Evolutionary conservation across 306 rosid species (phyloP), one percentile per base, ranked within the genome.

Genomic region (Nissolia schottii): DNA sequence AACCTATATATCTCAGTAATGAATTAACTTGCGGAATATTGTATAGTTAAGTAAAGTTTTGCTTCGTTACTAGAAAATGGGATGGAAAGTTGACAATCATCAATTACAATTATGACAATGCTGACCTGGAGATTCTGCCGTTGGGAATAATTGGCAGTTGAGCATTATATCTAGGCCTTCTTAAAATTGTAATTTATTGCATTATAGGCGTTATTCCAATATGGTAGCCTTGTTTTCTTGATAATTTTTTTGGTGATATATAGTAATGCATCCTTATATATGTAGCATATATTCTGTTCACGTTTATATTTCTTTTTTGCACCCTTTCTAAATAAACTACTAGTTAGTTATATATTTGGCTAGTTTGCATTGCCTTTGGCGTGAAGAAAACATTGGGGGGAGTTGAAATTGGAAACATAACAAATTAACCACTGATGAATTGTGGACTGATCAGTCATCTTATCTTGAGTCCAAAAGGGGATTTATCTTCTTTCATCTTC

Each of bases 361-460:
- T 62, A 19, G 12, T 41, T 57, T 56, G 34, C 62, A 61, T 57
- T 43, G 58, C 76, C 81, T 70, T 73, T 66, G 72, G 65, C 41
- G 65, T 61, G 77, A 76, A 13, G 77, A 48, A n/a, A 67, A 74
- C 72, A 68, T 28, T 24, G 2, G 8, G 2, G 68, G 45, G 31
- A 71, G 80, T 59, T 29, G 81, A 60, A 73, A 67, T 20, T 28
- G 49, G 70, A 79, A 77, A 80, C 68, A 49, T 60, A 81, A 81
- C 70, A 53, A 61, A 73, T 72, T 41, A 79, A 70, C 45, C 71
- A 15, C 22, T 1, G 49, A 66, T 34, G 29, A 64, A 45, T n/a
- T n/a, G n/a, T 53, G 75, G 85, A 74, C 57, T 25, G 6, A 79
- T n/a, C n/a, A 62, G 70, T 77, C 64, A 14, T 84, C 64, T 84